Evolutionary conservation across 305 asterid genomes (phyloP).

Genomic region (Withania somnifera): DNA sequence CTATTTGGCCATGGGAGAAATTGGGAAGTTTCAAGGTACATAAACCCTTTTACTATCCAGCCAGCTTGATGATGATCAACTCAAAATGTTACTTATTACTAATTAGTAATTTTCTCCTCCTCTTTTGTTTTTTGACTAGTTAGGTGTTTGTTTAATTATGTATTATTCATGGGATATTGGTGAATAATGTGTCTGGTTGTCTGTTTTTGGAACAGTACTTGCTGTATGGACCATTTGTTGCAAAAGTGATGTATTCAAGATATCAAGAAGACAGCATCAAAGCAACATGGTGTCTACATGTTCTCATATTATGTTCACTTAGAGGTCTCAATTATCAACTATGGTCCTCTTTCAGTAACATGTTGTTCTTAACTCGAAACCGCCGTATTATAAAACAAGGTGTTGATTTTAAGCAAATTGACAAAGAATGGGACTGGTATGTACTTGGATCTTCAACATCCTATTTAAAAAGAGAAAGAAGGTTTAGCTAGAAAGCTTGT

Average conservation of each 20-base stretch:
- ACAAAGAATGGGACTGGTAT: constrained; percentile 78
- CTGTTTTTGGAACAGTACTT: constrained; percentile 27
- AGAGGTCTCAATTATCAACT: constrained; percentile 33
- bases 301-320: constrained; percentile 40
- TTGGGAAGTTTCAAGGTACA: constrained; percentile 62
- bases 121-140: too few relatives aligned
- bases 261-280: constrained; percentile 20
- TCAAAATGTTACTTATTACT: too few relatives aligned
- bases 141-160: too few relatives aligned
- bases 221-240: constrained; percentile 55
- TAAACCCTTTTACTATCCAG: too few relatives aligned
- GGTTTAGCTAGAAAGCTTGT: neutral
- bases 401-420: constrained; percentile 68
- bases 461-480: neutral
- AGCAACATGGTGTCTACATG: constrained; percentile 44
- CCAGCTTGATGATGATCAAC: too few relatives aligned
- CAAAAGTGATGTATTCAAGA: constrained; percentile 36
- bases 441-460: neutral
- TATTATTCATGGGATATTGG: neutral
- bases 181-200: neutral
- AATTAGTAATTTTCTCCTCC: too few relatives aligned
- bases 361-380: constrained; percentile 60
- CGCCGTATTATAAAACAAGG: constrained; percentile 58
- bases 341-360: constrained; percentile 58
- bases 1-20: constrained; percentile 68